Percentiles rank a stretch among this genome's conserved stretches.
Conservation (phyloP, 768 basidiomycete genomes). For the Mycena indigotica region DNA sequence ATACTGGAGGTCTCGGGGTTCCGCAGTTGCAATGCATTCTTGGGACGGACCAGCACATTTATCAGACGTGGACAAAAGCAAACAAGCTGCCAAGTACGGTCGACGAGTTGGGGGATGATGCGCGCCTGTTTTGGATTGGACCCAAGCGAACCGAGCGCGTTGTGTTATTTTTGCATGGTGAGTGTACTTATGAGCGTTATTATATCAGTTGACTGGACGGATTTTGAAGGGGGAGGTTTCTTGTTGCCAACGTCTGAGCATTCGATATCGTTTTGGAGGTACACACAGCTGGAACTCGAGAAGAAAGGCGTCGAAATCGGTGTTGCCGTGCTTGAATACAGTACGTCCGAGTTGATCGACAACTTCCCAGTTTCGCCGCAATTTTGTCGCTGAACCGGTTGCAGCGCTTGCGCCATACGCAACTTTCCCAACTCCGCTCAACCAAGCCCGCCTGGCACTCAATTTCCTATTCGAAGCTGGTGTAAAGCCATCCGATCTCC, state of each 20-base stretch:
- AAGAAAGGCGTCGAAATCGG: slow-evolving; percentile 16
- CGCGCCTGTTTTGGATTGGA: slow-evolving; percentile 37
- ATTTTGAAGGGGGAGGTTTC: slow-evolving; percentile 32
- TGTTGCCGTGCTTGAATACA: neutral
- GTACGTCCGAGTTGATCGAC: no score
- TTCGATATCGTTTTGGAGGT: slow-evolving; percentile 28
- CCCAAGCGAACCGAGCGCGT: slow-evolving; percentile 34
- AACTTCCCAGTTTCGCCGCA: neutral
- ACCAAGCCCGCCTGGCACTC: slow-evolving; percentile 33
- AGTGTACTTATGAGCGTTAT: neutral
- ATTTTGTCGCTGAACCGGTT: neutral
- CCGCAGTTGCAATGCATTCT: slow-evolving; percentile 4
- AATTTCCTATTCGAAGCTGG: slow-evolving; percentile 35
- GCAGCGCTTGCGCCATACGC: slow-evolving; percentile 38
- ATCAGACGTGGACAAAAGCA: slow-evolving; percentile 16
- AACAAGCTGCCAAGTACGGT: slow-evolving; percentile 23
- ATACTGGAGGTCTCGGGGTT: neutral
- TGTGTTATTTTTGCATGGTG: slow-evolving; percentile 37
- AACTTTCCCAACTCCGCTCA: slow-evolving; percentile 38
- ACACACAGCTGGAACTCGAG: slow-evolving; percentile 21
- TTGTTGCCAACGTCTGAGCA: slow-evolving; percentile 26
- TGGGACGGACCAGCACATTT: neutral
- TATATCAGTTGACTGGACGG: neutral
- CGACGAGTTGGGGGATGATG: slow-evolving; percentile 32
- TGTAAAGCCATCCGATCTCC: slow-evolving; percentile 33